Evolutionary conservation across 495 filamentous ascomycete genomes (phyloP), one percentile per base, ranked within the genome.

Genomic region (Podospora appendiculata): DNA sequence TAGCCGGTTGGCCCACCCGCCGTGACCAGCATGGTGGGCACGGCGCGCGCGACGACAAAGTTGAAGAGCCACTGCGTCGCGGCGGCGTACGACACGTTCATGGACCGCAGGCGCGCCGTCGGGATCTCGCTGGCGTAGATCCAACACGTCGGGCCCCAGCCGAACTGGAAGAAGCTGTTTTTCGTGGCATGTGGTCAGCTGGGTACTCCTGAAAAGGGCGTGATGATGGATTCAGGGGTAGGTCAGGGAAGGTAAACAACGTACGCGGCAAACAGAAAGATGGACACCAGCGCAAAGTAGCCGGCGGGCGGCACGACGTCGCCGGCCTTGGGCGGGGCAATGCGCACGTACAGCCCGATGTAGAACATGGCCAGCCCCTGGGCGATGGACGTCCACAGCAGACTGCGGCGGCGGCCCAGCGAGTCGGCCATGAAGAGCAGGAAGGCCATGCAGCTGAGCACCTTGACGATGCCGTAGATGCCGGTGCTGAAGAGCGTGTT

Each of bases 131-230:
- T 78, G 38, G 86, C 80, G 56, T 85, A 85, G 50, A 86, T 88
- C 87, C 86, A 89, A 66, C 85, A 88, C 25, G 84, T 81, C 0
- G 87, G 87, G 0, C 87, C 87, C 85, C 86, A 89, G 40, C 85
- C 84, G 62, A 88, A 87, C 50, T 87, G 85, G 74, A 87, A 88
- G 73, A 85, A 85, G 3, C 65, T 68, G 46, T 36, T 25, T 25
- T 25, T 25, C 5, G 5, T 40, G n/a, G n/a, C 32, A 0, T 14
- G 12, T 19, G 13, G 18, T 44, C 16, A 44, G 41, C 17, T 19
- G 3, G 12, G 2, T 5, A 6, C 8, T 44, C 17, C 12, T 0
- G 17, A 16, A 11, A 19, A 14, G 35, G 2, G 39, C 12, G 1
- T 25, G 25, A 25, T 5, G 5, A 25, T 2, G 25, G n/a, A 43